These are phyloP conservation scores for Saccharomyces cerevisiae DNA, from an alignment of 805 yeast species.

Conservation along the genomic window DNA sequence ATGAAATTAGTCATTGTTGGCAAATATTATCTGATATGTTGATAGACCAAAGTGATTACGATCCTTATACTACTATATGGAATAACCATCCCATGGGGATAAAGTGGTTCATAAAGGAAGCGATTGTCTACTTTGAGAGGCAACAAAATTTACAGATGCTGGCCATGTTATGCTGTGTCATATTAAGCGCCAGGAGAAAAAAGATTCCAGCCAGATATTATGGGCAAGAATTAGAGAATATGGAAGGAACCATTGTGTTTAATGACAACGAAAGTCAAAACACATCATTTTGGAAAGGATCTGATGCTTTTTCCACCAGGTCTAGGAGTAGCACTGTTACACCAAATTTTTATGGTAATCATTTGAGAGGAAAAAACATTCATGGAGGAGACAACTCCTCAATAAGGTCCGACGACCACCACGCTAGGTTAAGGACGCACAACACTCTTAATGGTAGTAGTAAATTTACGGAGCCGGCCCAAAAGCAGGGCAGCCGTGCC, in stretches of 20 bases:
- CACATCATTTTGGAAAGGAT: background rate
- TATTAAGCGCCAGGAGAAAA: constrained; percentile 25
- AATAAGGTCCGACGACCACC: constrained; percentile 21
- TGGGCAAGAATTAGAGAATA: background rate
- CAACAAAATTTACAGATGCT: constrained; percentile 76
- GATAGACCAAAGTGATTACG: constrained; percentile 19
- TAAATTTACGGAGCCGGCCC: background rate
- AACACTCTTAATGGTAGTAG: background rate
- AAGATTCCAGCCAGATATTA: background rate
- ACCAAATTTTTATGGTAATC: constrained; percentile 2
- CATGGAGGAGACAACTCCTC: constrained; percentile 10
- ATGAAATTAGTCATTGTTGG: constrained; percentile 72
- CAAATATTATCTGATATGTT: constrained; percentile 40
- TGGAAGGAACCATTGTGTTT: background rate
- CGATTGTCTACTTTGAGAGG: constrained; percentile 56
- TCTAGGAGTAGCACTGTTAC: constrained; percentile 8
- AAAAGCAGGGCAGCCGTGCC: background rate
- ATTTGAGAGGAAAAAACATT: background rate
- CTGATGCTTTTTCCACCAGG: constrained; percentile 13
- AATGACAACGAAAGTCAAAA: background rate
- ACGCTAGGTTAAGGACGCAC: background rate
- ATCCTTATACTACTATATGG: constrained; percentile 51
- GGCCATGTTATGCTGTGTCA: constrained; percentile 75
- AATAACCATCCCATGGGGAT: constrained; percentile 74
- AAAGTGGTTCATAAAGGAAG: constrained; percentile 51